These are phyloP conservation scores for Aspergillus hiratsukae DNA, from an alignment of 2,329 filamentous ascomycete species.

Conservation along the genomic window DNA sequence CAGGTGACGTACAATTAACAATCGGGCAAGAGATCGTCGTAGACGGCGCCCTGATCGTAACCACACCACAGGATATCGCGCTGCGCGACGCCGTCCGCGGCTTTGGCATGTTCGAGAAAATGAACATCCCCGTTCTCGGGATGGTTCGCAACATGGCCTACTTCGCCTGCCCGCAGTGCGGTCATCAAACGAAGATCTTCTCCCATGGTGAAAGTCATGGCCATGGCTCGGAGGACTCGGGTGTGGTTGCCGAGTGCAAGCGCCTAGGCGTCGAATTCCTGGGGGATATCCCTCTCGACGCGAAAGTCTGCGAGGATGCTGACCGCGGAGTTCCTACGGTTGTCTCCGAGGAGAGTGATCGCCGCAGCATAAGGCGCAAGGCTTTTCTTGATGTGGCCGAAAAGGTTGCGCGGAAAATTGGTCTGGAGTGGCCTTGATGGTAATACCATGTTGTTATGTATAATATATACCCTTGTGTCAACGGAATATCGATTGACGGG, in stretches of 20 bases:
- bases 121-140: slow-evolving; percentile 71
- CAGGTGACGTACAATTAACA: slow-evolving; percentile 93
- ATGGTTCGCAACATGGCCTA: slow-evolving; percentile 90
- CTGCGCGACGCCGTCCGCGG: slow-evolving; percentile 89
- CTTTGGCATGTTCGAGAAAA: slow-evolving; percentile 86
- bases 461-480: background rate
- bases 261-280: slow-evolving; percentile 74
- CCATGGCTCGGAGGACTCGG: slow-evolving; percentile 45
- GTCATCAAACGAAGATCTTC: slow-evolving; percentile 70
- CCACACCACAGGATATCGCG: slow-evolving; percentile 88
- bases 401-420: slow-evolving; percentile 43
- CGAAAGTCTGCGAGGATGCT: slow-evolving; percentile 79
- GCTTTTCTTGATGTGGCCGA: slow-evolving; percentile 70
- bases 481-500: no score
- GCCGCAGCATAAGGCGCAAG: slow-evolving; percentile 61
- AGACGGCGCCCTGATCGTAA: slow-evolving; percentile 78
- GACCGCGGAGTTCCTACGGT: slow-evolving; percentile 86
- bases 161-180: slow-evolving; percentile 75
- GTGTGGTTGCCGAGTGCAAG: slow-evolving; percentile 64
- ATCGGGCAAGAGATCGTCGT: slow-evolving; percentile 92
- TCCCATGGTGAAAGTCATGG: slow-evolving; percentile 41
- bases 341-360: slow-evolving; percentile 66
- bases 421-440: slow-evolving; percentile 32
- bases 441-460: background rate
- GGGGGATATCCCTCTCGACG: slow-evolving; percentile 83